These are phyloP conservation scores for Biscogniauxia marginata DNA, from an alignment of 2,329 filamentous ascomycete species.

Conservation along the genomic window DNA sequence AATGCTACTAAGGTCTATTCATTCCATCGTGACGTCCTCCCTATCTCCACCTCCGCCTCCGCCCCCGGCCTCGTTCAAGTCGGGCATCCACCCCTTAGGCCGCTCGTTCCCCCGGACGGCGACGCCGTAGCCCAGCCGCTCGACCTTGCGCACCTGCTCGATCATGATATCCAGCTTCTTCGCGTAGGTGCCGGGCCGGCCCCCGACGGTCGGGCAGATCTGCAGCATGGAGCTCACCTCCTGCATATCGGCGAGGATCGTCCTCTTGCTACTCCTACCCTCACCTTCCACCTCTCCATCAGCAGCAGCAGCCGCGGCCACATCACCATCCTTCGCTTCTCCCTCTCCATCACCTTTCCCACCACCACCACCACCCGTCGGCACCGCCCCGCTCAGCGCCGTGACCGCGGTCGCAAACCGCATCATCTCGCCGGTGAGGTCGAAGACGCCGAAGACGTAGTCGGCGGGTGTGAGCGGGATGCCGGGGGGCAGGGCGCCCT, in stretches of 20 bases:
- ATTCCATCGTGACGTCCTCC: conserved; percentile 21
- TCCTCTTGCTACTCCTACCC: conserved; percentile 41
- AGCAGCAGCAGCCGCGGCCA: not conserved
- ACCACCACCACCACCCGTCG: conserved; percentile 34
- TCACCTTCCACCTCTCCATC: conserved; percentile 20
- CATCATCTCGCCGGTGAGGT: conserved; percentile 96
- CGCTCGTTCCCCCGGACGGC: conserved; percentile 83
- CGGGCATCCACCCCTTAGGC: conserved; percentile 89
- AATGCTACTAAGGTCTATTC: not conserved
- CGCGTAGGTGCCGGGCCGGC: conserved; percentile 51
- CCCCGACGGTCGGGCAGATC: conserved; percentile 60
- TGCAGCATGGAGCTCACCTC: conserved; percentile 75
- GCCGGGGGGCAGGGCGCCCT: conserved; percentile 46
- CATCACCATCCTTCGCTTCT: too few relatives aligned
- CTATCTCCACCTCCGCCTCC: conserved; percentile 10
- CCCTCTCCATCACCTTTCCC: conserved; percentile 20
- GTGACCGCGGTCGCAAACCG: conserved; percentile 88
- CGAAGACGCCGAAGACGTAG: conserved; percentile 87
- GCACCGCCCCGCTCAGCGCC: conserved; percentile 64
- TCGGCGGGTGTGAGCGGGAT: conserved; percentile 75
- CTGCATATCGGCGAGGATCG: conserved; percentile 79
- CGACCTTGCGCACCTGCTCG: conserved; percentile 89
- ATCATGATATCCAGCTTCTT: conserved; percentile 87
- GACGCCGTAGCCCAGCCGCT: conserved; percentile 84
- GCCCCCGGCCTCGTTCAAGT: conserved; percentile 49